These are phyloP conservation scores for Coprinopsis cinerea DNA, from an alignment of 768 basidiomycete genomes.

Conservation along the genomic window DNA sequence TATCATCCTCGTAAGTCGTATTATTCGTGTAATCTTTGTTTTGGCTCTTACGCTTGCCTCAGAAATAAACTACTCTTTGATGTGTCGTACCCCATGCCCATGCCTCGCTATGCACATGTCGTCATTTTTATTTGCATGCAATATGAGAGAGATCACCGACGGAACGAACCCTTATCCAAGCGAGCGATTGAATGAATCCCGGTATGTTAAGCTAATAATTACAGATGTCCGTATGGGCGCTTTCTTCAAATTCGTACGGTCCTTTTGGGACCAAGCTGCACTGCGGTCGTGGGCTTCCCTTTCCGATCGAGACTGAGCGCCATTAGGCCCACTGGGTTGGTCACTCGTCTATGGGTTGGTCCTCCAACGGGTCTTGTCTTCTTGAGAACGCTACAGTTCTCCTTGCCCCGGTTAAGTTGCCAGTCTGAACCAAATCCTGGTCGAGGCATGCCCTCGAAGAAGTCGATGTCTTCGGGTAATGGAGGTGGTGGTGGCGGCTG, in stretches of 20 bases:
- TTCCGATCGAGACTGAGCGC: conserved; percentile 32
- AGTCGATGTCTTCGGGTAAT: conserved; percentile 17
- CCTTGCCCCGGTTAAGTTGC: conserved; percentile 19
- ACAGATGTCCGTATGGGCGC: not conserved
- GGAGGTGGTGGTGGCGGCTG: too few species aligned
- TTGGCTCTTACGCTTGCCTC: conserved; percentile 10
- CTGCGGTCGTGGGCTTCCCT: conserved; percentile 27
- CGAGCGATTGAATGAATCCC: not conserved
- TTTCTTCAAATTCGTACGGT: conserved; percentile 14
- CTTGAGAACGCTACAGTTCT: conserved; percentile 16
- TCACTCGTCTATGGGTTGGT: conserved; percentile 15
- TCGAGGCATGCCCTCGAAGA: conserved; percentile 34
- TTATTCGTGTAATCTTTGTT: not conserved
- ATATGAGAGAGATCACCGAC: conserved; percentile 3
- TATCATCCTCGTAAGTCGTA: conserved; percentile 76
- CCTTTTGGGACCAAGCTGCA: conserved; percentile 35
- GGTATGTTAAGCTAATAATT: not conserved
- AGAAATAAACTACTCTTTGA: conserved; percentile 29
- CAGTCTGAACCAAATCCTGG: conserved; percentile 34
- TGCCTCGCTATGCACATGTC: conserved; percentile 28
- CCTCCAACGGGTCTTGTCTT: conserved; percentile 16
- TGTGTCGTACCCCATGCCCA: conserved; percentile 13
- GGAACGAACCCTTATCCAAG: not conserved
- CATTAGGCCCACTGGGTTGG: conserved; percentile 13
- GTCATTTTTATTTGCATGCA: conserved; percentile 10